These are phyloP conservation scores for Agaricus blazei DNA, from an alignment of 768 basidiomycete genomes.

Conservation along the genomic window DNA sequence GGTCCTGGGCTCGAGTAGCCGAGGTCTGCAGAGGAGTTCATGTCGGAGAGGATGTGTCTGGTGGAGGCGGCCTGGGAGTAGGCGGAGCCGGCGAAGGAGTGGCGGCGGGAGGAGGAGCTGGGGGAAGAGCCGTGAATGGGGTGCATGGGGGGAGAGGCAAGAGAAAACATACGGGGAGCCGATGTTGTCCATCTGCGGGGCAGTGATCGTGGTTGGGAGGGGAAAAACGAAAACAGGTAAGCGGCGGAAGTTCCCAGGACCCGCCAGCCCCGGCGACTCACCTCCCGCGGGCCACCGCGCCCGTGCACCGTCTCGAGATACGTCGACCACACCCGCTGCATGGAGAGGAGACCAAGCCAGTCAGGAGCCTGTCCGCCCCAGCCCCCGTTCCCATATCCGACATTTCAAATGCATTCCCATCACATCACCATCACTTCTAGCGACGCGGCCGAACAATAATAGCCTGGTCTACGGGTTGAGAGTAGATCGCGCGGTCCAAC, in stretches of 20 bases:
- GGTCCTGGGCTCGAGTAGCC: background rate
- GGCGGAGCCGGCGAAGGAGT: slow-evolving; percentile 37
- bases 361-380: background rate
- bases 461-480: no score
- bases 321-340: slow-evolving; percentile 51
- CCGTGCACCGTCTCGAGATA: slow-evolving; percentile 33
- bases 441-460: no score
- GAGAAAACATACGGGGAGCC: slow-evolving; percentile 18
- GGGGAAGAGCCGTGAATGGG: background rate
- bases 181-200: slow-evolving; percentile 18
- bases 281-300: slow-evolving; percentile 10
- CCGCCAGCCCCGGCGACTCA: slow-evolving; percentile 7
- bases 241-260: slow-evolving; percentile 14
- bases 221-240: slow-evolving; percentile 14
- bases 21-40: background rate
- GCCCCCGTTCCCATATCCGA: no score
- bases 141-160: background rate
- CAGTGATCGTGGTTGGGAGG: slow-evolving; percentile 16
- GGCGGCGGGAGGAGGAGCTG: slow-evolving; percentile 24
- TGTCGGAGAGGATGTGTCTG: slow-evolving; percentile 37
- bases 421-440: no score
- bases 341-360: slow-evolving; percentile 11
- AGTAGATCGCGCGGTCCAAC: slow-evolving; percentile 1
- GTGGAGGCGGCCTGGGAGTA: slow-evolving; percentile 44
- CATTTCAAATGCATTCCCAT: background rate